Base-by-base conservation (phyloP, 306 rosid genomes). In the Erythrophleum fordii region DNA sequence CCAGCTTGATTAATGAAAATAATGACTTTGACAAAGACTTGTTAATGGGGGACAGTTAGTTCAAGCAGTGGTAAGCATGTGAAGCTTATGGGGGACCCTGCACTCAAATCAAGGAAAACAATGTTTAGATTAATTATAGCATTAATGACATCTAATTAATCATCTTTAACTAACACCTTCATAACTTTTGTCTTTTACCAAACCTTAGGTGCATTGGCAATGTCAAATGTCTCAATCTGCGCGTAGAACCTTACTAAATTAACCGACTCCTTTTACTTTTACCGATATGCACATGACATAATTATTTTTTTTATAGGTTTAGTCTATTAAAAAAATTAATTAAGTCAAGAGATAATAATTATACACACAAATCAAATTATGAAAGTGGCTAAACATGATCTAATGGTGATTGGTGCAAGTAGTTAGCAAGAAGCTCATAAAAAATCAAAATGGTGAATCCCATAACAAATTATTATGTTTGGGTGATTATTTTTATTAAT, bases 11-110 rank as follows among this genome's bases (percentile, higher is more conserved):
- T 35, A 64, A 46, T 64, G 70, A 64, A 34, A 34, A 16, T 8
- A 26, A 17, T 39, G 59, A 13, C 45, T 25, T 26, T 8, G 75
- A 44, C 60, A 53, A 52, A 60, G 39, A 55, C 5, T 4, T 11
- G 56, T 48, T 61, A 62, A 65, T 11, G 82, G 69, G 55, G 44
- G 78, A 67, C 73, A 46, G 73, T 35, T 66, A 78, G 18, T 42
- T 71, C 12, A 45, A 25, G 66, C 0, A 23, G 28, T 13, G 39
- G 23, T 22, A 52, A 39, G 72, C 88, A 88, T 80, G 87, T 83
- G 89, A 82, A 85, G 44, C 72, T 69, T 74, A 83, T 78, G 75
- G 79, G 87, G 90, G 81, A 69, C 73, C 69, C 23, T 20, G 75
- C 20, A 29, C 75, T 87, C 88, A 77, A 80, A 77, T 84, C 81